These are phyloP conservation scores for Wickerhamiella spandovensis DNA, from an alignment of 805 yeast species.

Conservation along the genomic window DNA sequence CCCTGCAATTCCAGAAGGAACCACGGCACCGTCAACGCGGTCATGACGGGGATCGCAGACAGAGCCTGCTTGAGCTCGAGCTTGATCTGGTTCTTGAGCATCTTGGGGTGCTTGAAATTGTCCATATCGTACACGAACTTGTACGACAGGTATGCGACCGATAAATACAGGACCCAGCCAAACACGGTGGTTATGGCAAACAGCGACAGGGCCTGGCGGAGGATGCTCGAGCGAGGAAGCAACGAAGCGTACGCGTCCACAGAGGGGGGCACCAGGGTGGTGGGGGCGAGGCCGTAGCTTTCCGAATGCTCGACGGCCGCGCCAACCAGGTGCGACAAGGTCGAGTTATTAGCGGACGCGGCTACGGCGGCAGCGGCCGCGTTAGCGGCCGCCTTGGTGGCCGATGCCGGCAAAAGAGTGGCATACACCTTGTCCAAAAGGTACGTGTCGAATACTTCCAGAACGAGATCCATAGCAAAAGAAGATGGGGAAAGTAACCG, in stretches of 20 bases:
- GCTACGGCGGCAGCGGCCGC: background rate
- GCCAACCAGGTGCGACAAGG: constrained; percentile 2
- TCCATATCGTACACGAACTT: constrained; percentile 70
- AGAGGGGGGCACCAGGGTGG: constrained; percentile 44
- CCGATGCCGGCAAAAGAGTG: constrained; percentile 37
- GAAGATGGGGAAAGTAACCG: background rate
- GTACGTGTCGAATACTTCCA: constrained; percentile 66
- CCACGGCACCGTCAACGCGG: constrained; percentile 77
- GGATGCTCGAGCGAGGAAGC: constrained; percentile 53
- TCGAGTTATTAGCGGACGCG: constrained; percentile 3
- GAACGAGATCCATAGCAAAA: constrained; percentile 69
- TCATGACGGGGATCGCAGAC: constrained; percentile 83
- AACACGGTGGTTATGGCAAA: constrained; percentile 60
- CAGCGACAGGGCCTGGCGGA: constrained; percentile 60
- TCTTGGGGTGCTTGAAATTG: constrained; percentile 91
- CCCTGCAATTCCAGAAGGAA: constrained; percentile 76
- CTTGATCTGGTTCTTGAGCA: constrained; percentile 81
- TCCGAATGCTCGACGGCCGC: constrained; percentile 3
- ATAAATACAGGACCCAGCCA: constrained; percentile 73
- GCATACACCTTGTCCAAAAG: constrained; percentile 68
- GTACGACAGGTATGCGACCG: constrained; percentile 67
- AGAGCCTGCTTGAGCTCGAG: constrained; percentile 70
- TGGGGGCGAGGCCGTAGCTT: constrained; percentile 26
- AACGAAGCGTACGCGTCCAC: constrained; percentile 51
- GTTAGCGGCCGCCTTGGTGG: background rate